Conservation (phyloP, 768 basidiomycete genomes). For the Polyporus arcularius region DNA sequence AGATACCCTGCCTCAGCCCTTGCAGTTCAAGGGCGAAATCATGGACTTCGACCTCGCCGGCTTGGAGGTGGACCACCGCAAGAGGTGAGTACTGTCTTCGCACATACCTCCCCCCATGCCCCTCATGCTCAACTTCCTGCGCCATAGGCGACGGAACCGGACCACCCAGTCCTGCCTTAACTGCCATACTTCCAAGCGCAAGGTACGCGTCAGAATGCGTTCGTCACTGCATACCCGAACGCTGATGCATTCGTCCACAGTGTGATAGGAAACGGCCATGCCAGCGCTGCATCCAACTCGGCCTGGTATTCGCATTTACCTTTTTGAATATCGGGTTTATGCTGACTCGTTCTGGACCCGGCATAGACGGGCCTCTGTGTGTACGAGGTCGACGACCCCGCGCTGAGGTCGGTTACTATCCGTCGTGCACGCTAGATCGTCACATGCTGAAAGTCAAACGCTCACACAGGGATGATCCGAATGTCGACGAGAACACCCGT, state of each 20-base stretch:
- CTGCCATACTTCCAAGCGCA: constrained; percentile 93
- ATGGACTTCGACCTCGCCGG: constrained; percentile 64
- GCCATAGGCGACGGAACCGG: constrained; percentile 85
- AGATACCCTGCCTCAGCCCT: constrained; percentile 26
- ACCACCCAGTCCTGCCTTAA: constrained; percentile 87
- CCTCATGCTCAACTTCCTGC: constrained; percentile 31
- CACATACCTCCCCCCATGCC: constrained; percentile 3
- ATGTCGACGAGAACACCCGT: constrained; percentile 83
- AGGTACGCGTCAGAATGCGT: constrained; percentile 49
- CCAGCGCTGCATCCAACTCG: constrained; percentile 86
- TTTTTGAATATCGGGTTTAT: constrained; percentile 14
- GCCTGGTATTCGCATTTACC: constrained; percentile 53
- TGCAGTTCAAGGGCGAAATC: constrained; percentile 74
- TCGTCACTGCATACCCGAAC: not conserved
- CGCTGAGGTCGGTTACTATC: constrained; percentile 55
- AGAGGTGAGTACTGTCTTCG: constrained; percentile 23
- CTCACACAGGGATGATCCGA: constrained; percentile 73
- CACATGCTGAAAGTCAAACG: not conserved
- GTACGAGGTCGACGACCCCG: constrained; percentile 91
- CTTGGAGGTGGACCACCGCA: constrained; percentile 34
- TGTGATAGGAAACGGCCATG: constrained; percentile 93
- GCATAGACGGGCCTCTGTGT: constrained; percentile 88
- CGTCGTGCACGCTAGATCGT: not conserved
- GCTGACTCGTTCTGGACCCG: not conserved
- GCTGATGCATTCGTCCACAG: constrained; percentile 39